A percentile compares a stretch with the other conserved stretches of the same genome.
phyloP scores from a whole-genome alignment of 352 stramenopile species.

The Phytophthora hybrid region DNA sequence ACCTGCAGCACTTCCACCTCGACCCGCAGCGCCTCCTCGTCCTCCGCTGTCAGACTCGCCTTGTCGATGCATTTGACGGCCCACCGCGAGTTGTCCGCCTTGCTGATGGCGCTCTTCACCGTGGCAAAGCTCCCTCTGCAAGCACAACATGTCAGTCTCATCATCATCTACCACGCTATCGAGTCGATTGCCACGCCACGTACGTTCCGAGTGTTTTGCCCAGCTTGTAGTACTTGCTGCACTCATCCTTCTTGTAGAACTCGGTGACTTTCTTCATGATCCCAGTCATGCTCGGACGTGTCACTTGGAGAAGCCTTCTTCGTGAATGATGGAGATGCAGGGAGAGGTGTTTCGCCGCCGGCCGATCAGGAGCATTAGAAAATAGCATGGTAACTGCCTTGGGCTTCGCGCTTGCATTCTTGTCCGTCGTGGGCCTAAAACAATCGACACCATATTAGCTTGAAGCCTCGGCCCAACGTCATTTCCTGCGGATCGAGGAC shows the following conservation, averaged over 20 bases:
- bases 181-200: slow-evolving; percentile 19
- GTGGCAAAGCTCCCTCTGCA: slow-evolving; percentile 85
- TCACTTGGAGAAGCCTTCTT: slow-evolving; percentile 29
- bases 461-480: not conserved
- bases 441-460: not conserved
- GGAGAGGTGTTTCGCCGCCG: slow-evolving; percentile 18
- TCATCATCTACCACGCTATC: not conserved
- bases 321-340: slow-evolving; percentile 20
- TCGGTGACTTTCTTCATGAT: slow-evolving; percentile 90
- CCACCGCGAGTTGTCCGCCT: slow-evolving; percentile 80
- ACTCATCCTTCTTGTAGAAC: slow-evolving; percentile 91
- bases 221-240: slow-evolving; percentile 91
- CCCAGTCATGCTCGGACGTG: slow-evolving; percentile 52
- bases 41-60: slow-evolving; percentile 75
- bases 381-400: slow-evolving; percentile 9
- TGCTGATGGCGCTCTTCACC: slow-evolving; percentile 84
- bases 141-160: not conserved
- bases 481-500: slow-evolving; percentile 5
- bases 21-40: slow-evolving; percentile 83
- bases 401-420: slow-evolving; percentile 1
- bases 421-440: slow-evolving; percentile 20
- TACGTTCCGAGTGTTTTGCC: slow-evolving; percentile 91
- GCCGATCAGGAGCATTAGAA: slow-evolving; percentile 2
- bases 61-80: slow-evolving; percentile 91
- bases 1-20: slow-evolving; percentile 88